A percentile compares a stretch with the other conserved stretches of the same genome.
Evolutionary conservation across 257 asterid species (phyloP).

Genomic region (Nicotiana knightiana): DNA sequence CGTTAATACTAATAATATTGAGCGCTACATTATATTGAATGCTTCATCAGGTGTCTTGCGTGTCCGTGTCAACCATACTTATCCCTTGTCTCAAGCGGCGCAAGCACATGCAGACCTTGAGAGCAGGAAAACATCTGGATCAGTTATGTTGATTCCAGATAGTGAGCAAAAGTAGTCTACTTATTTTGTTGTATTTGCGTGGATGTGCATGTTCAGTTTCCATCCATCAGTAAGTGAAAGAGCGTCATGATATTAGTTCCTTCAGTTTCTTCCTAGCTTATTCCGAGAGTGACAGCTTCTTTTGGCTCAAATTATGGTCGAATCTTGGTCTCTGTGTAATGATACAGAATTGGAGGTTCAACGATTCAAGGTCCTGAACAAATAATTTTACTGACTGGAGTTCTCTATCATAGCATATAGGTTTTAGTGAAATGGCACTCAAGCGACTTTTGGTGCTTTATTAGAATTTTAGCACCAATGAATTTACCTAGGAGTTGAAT

Average conservation of each 20-base stretch:
- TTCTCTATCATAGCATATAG: background rate
- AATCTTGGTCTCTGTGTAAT: background rate
- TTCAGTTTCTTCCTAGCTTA: background rate
- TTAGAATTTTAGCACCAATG: too few species aligned
- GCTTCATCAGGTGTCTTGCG: constrained; percentile 55
- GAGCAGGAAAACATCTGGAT: constrained; percentile 74
- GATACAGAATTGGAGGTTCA: background rate
- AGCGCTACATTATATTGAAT: background rate
- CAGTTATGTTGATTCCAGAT: constrained; percentile 71
- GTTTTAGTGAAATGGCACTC: too few species aligned
- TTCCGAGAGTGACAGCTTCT: background rate
- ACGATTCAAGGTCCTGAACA: background rate
- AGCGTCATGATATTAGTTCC: background rate
- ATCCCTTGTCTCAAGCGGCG: constrained; percentile 68
- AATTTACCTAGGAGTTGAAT: too few species aligned
- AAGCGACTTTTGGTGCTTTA: too few species aligned
- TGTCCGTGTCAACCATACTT: constrained; percentile 66
- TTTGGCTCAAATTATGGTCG: background rate
- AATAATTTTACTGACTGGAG: background rate
- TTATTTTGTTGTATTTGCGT: background rate
- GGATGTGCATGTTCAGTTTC: background rate
- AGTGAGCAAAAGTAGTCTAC: background rate
- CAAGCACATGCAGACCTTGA: constrained; percentile 87
- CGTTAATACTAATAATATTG: too few species aligned
- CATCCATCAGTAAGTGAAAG: background rate